phyloP scores from a whole-genome alignment of 768 basidiomycete species.

The Russula ochroleuca region DNA sequence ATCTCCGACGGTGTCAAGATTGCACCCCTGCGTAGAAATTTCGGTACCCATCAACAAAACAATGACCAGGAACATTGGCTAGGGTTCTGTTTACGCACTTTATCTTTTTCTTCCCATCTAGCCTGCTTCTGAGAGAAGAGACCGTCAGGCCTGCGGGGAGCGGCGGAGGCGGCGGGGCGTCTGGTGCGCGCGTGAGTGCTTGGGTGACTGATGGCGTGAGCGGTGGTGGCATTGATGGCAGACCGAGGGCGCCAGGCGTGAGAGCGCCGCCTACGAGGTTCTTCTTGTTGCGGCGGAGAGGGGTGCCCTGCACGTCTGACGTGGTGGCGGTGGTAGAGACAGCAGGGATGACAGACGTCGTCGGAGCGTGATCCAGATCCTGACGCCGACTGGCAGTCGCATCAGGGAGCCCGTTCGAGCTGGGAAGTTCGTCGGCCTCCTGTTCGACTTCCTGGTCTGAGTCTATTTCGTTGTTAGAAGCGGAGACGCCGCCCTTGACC shows the following conservation, averaged over 20 bases:
- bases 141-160: conserved; percentile 61
- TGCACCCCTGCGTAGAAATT: conserved; percentile 48
- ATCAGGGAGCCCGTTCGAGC: neutral
- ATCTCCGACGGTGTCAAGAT: conserved; percentile 78
- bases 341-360: neutral
- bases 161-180: conserved; percentile 32
- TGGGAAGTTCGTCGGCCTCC: conserved; percentile 22
- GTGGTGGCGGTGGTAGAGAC: neutral
- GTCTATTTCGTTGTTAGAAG: neutral
- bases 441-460: conserved; percentile 7
- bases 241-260: conserved; percentile 28
- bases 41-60: conserved; percentile 1
- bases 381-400: neutral
- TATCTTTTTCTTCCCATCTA: conserved; percentile 65
- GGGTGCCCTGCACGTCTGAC: conserved; percentile 4
- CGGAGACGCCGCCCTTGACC: neutral
- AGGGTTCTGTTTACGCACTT: conserved; percentile 46
- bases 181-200: conserved; percentile 39
- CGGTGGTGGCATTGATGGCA: conserved; percentile 46
- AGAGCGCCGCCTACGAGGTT: neutral
- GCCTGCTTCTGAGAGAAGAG: conserved; percentile 51
- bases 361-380: conserved; percentile 6
- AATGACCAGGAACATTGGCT: no score
- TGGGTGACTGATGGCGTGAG: conserved; percentile 68
- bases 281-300: conserved; percentile 4